phyloP scores from a whole-genome alignment of 768 basidiomycete species.

The Lentinus tigrinus region DNA sequence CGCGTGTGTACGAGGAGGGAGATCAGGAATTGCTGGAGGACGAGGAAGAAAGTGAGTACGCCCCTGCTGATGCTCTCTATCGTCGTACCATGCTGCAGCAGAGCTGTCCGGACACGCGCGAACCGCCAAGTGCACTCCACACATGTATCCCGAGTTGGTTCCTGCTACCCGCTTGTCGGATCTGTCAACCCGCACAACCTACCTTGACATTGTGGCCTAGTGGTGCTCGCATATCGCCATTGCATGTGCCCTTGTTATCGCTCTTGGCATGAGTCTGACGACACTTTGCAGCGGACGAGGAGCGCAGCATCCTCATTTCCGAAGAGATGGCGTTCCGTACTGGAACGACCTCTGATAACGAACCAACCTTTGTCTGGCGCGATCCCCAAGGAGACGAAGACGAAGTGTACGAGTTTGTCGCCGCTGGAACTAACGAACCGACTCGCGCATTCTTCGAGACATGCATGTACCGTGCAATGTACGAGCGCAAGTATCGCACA shows the following conservation, averaged over 20 bases:
- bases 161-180: too few relatives aligned
- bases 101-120: background rate
- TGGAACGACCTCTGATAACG: conserved; percentile 62
- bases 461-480: conserved; percentile 95
- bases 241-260: conserved; percentile 2
- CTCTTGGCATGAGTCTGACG: background rate
- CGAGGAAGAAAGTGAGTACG: conserved; percentile 76
- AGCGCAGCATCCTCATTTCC: conserved; percentile 88
- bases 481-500: conserved; percentile 83
- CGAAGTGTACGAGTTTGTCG: conserved; percentile 91
- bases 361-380: conserved; percentile 86
- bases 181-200: background rate
- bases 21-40: conserved; percentile 94
- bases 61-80: background rate
- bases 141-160: too few relatives aligned
- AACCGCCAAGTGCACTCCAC: too few relatives aligned
- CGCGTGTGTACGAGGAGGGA: conserved; percentile 95
- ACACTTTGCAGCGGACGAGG: conserved; percentile 75
- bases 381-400: conserved; percentile 90
- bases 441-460: conserved; percentile 89
- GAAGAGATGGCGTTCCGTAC: conserved; percentile 86
- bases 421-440: conserved; percentile 68
- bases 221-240: background rate
- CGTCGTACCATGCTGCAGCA: background rate
- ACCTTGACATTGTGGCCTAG: too few relatives aligned